Conservation (phyloP, 805 yeast genomes). For the Yarrowia sp. region DNA sequence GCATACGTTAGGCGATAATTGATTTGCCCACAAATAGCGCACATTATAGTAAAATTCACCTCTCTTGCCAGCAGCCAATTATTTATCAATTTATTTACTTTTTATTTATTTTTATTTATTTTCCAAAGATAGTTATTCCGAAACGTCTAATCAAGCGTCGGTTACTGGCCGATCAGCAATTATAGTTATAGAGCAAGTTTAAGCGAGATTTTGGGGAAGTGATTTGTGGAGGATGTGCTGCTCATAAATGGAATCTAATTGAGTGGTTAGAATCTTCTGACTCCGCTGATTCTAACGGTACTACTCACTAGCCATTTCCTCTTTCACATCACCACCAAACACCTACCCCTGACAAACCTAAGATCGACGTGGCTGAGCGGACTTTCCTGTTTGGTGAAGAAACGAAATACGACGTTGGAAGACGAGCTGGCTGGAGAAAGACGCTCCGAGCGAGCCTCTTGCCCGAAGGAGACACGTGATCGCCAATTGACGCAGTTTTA, state of each 20-base stretch:
- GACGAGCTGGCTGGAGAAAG: too few species aligned
- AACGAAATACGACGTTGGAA: too few species aligned
- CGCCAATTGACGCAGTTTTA: too few species aligned
- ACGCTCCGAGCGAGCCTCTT: too few species aligned
- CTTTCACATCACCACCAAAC: background rate
- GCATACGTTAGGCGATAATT: too few species aligned
- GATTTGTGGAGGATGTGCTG: too few species aligned
- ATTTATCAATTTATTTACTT: too few species aligned
- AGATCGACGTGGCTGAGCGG: constrained; percentile 6
- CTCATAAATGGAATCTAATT: background rate
- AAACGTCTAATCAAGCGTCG: constrained; percentile 9
- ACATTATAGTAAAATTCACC: too few species aligned
- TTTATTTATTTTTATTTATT: background rate
- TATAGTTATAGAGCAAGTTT: constrained; percentile 3
- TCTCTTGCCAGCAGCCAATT: too few species aligned
- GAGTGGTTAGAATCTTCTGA: background rate
- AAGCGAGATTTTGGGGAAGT: background rate
- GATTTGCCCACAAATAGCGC: too few species aligned
- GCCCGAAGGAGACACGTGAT: too few species aligned
- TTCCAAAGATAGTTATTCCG: constrained; percentile 7
- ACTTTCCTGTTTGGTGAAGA: too few species aligned
- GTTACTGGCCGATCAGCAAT: constrained; percentile 13
- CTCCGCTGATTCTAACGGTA: background rate
- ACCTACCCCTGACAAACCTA: background rate
- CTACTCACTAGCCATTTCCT: background rate